Percentiles rank a stretch among this genome's conserved stretches.
Conservation (phyloP, 345 rosid genomes). For the Citrus reticulata region DNA sequence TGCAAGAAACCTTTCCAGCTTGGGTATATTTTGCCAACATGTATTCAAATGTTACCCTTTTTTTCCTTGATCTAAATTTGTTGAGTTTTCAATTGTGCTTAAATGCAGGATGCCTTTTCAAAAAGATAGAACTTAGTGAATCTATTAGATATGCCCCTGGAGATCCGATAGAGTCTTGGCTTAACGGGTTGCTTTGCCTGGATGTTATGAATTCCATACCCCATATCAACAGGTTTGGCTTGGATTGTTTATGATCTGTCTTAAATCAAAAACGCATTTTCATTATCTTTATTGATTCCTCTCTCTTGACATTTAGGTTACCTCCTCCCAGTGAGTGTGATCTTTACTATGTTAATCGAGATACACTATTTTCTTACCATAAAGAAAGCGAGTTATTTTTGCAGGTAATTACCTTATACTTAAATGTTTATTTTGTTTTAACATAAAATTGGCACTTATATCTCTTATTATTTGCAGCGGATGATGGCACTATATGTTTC, state of each 20-base stretch:
- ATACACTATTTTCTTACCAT: constrained; percentile 92
- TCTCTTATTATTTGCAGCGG: constrained; percentile 52
- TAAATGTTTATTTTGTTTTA: not conserved
- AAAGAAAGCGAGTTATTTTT: constrained; percentile 88
- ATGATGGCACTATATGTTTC: constrained; percentile 96
- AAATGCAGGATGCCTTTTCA: constrained; percentile 72
- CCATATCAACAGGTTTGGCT: constrained; percentile 54
- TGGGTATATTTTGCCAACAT: not conserved
- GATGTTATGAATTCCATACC: constrained; percentile 77
- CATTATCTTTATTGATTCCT: constrained; percentile 5
- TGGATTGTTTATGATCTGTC: constrained; percentile 1
- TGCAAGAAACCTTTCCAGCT: not conserved
- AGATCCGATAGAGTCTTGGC: constrained; percentile 99
- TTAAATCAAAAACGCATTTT: not conserved
- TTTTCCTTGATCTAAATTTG: not conserved
- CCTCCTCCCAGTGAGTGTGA: constrained; percentile 84
- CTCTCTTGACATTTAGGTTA: constrained; percentile 41
- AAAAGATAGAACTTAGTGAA: constrained; percentile 87
- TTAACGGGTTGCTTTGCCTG: constrained; percentile 81
- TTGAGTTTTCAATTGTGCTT: constrained; percentile 17
- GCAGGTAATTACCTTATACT: constrained; percentile 41
- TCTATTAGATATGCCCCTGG: constrained; percentile 90
- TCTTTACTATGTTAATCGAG: constrained; percentile 87
- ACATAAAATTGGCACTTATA: constrained; percentile 19
- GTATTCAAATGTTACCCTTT: not conserved